These are phyloP conservation scores for Eleusine indica DNA, from an alignment of 176 grass and related monocot genomes.

Conservation along the genomic window DNA sequence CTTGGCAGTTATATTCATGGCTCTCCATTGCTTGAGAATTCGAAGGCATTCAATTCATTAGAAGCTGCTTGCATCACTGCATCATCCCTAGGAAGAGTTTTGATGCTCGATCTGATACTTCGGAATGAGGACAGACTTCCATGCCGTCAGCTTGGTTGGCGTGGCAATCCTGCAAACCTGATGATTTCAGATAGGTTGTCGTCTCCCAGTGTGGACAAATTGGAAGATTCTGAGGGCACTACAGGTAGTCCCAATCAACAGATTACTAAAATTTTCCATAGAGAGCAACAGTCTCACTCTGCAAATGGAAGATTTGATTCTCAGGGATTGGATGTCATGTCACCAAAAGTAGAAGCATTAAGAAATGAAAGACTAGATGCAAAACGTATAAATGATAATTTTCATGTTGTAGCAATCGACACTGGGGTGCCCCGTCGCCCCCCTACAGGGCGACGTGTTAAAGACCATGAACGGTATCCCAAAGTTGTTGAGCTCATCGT, in stretches of 20 bases:
- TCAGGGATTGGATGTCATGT: conserved; percentile 30
- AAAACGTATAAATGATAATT: conserved; percentile 28
- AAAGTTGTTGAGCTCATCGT: conserved; percentile 89
- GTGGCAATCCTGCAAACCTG: conserved; percentile 86
- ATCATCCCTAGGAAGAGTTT: conserved; percentile 74
- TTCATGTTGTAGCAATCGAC: conserved; percentile 82
- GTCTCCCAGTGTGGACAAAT: conserved; percentile 33
- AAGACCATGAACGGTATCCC: conserved; percentile 86
- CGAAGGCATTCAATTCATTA: conserved; percentile 75
- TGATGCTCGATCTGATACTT: conserved; percentile 91
- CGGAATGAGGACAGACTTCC: conserved; percentile 93
- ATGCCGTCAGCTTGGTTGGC: conserved; percentile 91
- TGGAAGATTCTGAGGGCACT: conserved; percentile 39
- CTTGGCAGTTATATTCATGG: conserved; percentile 90
- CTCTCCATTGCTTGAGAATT: conserved; percentile 79
- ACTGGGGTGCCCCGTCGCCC: conserved; percentile 86
- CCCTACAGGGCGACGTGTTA: conserved; percentile 73
- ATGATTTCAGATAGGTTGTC: conserved; percentile 66
- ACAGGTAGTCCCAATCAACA: conserved; percentile 42
- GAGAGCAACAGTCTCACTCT: conserved; percentile 61
- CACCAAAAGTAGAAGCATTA: conserved; percentile 38
- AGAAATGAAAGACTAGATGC: conserved; percentile 34
- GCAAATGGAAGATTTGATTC: conserved; percentile 47
- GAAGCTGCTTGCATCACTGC: conserved; percentile 63
- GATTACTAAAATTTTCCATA: conserved; percentile 43